Evolutionary conservation across 2,329 filamentous ascomycete genomes (phyloP).

Genomic region (Mycogone perniciosa): DNA sequence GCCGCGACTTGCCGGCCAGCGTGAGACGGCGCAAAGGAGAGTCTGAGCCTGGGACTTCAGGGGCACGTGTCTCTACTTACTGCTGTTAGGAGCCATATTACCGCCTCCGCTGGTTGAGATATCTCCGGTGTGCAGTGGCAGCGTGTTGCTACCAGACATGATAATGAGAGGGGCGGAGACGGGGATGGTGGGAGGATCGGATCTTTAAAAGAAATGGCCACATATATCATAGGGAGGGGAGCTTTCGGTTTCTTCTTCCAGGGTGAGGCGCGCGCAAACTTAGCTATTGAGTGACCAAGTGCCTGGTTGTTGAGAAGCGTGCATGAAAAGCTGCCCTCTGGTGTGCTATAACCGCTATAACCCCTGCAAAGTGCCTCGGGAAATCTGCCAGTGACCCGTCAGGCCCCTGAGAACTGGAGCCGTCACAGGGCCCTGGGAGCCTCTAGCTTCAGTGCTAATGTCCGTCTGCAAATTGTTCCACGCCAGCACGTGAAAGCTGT

Average conservation of each 20-base stretch:
- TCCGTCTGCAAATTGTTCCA: background rate
- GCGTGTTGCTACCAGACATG: constrained; percentile 27
- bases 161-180: constrained; percentile 15
- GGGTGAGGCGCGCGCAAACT: constrained; percentile 12
- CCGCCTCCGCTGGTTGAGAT: constrained; percentile 20
- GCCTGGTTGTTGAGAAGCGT: constrained; percentile 12
- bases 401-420: constrained; percentile 11
- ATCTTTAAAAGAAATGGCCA: background rate
- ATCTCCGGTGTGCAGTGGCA: constrained; percentile 26
- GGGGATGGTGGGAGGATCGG: constrained; percentile 1
- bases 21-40: background rate
- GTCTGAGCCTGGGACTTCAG: background rate
- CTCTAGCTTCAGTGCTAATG: background rate
- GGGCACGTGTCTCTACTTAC: constrained; percentile 17
- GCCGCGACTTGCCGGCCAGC: constrained; percentile 7
- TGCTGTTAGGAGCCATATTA: constrained; percentile 30
- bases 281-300: constrained; percentile 10
- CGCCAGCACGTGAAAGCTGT: constrained; percentile 9
- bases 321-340: constrained; percentile 8
- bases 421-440: constrained; percentile 7
- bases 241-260: constrained; percentile 3
- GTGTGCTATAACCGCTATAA: constrained; percentile 1
- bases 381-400: constrained; percentile 10
- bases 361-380: constrained; percentile 12
- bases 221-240: background rate